Percentiles rank a stretch among this genome's conserved stretches.
These are phyloP conservation scores for Diphasiastrum complanatum DNA, from an alignment of 83 land plant genomes.

Conservation along the genomic window DNA sequence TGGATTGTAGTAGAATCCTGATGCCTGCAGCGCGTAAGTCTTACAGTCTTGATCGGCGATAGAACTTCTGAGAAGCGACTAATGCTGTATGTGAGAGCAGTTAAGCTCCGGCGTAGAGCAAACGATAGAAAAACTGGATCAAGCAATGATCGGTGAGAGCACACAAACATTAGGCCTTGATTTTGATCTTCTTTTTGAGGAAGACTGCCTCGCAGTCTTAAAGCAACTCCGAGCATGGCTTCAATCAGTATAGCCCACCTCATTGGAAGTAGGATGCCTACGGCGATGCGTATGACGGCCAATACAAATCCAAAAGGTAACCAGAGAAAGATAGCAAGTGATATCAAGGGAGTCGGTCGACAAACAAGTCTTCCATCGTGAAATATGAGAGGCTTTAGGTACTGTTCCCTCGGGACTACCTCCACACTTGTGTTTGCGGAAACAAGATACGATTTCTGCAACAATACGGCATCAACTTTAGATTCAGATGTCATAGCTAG, in stretches of 20 bases:
- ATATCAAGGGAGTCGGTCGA: constrained; percentile 35
- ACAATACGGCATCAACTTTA: too few species aligned
- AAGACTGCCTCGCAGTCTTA: constrained; percentile 35
- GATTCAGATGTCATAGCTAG: too few species aligned
- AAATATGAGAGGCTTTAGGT: constrained; percentile 46
- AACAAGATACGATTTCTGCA: constrained; percentile 4
- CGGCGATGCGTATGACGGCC: constrained; percentile 40
- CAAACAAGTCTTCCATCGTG: constrained; percentile 60
- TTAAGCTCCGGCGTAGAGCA: constrained; percentile 47
- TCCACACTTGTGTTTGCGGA: constrained; percentile 19
- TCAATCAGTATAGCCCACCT: too few species aligned
- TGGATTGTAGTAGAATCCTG: constrained; percentile 46
- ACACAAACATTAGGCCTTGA: constrained; percentile 51
- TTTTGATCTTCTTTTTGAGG: constrained; percentile 22
- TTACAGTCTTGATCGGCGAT: constrained; percentile 56
- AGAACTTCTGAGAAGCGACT: constrained; percentile 52
- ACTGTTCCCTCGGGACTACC: constrained; percentile 30
- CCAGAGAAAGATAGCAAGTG: constrained; percentile 46
- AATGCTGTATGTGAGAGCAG: constrained; percentile 53
- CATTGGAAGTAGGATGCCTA: constrained; percentile 38
- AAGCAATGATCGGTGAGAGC: constrained; percentile 57
- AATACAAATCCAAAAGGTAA: constrained; percentile 52
- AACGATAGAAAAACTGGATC: constrained; percentile 54
- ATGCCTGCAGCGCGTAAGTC: constrained; percentile 40
- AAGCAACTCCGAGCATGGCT: constrained; percentile 24